These are phyloP conservation scores for Candida ficus DNA, from an alignment of 805 yeast species.

Conservation along the genomic window DNA sequence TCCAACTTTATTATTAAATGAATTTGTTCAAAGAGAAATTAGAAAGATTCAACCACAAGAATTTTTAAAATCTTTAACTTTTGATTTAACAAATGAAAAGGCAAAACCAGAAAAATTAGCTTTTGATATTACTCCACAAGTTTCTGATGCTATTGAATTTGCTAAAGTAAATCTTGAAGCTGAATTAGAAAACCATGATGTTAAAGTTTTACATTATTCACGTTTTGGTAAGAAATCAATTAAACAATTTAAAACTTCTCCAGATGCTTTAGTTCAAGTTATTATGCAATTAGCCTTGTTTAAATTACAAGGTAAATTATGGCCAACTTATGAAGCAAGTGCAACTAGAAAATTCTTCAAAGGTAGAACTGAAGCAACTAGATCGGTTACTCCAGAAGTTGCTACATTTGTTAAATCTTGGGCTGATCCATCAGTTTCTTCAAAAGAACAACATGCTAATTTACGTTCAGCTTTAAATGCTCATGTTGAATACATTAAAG, in stretches of 20 bases:
- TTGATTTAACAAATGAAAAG: conserved; percentile 3
- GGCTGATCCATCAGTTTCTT: conserved; percentile 44
- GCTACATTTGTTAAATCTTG: conserved; percentile 68
- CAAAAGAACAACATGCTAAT: conserved; percentile 54
- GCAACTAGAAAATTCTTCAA: conserved; percentile 83
- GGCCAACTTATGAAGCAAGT: conserved; percentile 95
- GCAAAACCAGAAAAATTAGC: conserved; percentile 30
- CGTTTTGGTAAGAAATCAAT: conserved; percentile 85
- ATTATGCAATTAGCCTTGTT: conserved; percentile 85
- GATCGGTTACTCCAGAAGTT: conserved; percentile 74
- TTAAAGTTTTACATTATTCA: conserved; percentile 72
- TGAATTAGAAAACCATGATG: conserved; percentile 57
- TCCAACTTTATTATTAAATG: conserved; percentile 85
- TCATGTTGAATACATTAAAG: conserved; percentile 68
- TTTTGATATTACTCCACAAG: conserved; percentile 55
- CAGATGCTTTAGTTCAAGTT: conserved; percentile 92
- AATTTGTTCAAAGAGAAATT: conserved; percentile 59
- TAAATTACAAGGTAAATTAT: conserved; percentile 69
- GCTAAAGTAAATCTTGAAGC: conserved; percentile 55
- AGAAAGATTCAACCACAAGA: conserved; percentile 36
- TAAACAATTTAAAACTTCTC: conserved; percentile 79
- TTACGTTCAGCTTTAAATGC: conserved; percentile 68
- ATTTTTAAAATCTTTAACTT: conserved; percentile 21
- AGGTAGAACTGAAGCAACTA: conserved; percentile 93
- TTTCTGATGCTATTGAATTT: conserved; percentile 43